These are phyloP conservation scores for Cryptococcus jaspeensis DNA, from an alignment of 1,284 basidiomycete species.

Conservation along the genomic window DNA sequence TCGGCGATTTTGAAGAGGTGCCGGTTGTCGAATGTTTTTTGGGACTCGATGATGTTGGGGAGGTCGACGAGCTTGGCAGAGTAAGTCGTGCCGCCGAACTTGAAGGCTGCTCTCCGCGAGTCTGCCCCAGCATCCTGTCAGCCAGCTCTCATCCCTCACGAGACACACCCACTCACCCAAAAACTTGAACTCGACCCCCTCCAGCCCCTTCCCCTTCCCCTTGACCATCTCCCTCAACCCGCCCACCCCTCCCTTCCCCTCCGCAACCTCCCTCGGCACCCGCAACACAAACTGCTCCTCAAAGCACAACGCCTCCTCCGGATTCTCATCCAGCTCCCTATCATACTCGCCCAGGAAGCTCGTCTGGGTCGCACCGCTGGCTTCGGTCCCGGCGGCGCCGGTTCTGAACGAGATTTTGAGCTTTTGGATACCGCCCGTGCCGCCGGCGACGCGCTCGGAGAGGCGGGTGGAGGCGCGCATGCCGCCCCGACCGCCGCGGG, in stretches of 20 bases:
- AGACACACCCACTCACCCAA: slow-evolving; percentile 63
- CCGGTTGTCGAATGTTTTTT: slow-evolving; percentile 94
- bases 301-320: slow-evolving; percentile 80
- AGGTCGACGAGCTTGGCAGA: slow-evolving; percentile 94
- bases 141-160: background rate
- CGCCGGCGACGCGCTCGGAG: slow-evolving; percentile 11
- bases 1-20: slow-evolving; percentile 99
- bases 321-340: slow-evolving; percentile 91
- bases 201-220: slow-evolving; percentile 67
- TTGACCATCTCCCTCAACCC: slow-evolving; percentile 76
- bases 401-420: slow-evolving; percentile 44
- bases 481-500: background rate
- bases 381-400: slow-evolving; percentile 15
- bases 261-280: slow-evolving; percentile 67
- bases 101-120: slow-evolving; percentile 86
- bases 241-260: slow-evolving; percentile 30
- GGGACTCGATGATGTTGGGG: slow-evolving; percentile 89
- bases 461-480: slow-evolving; percentile 14
- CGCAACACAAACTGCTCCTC: slow-evolving; percentile 97
- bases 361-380: slow-evolving; percentile 50
- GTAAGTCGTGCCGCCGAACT: slow-evolving; percentile 77
- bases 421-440: slow-evolving; percentile 11
- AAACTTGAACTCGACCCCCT: slow-evolving; percentile 98
- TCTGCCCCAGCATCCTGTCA: slow-evolving; percentile 57
- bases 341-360: slow-evolving; percentile 86